These are phyloP conservation scores for Coniochaeta sp. DNA, from an alignment of 2,329 filamentous ascomycete genomes.

Conservation along the genomic window DNA sequence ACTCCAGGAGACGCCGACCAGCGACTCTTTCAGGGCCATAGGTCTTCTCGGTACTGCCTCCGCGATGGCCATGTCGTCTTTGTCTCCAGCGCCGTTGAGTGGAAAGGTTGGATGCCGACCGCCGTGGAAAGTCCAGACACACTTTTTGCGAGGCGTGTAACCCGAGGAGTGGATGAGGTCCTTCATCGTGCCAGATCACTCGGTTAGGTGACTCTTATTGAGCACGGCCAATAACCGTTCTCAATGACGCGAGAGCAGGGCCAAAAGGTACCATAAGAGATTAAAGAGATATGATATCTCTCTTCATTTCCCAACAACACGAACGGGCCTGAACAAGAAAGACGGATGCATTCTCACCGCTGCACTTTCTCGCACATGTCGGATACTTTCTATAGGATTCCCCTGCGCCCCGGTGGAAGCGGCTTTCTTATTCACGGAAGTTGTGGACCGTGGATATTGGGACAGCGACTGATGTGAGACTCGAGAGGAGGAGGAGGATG, in stretches of 20 bases:
- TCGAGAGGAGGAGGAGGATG: too few species aligned
- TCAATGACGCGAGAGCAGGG: conserved; percentile 4
- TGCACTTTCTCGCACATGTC: too few species aligned
- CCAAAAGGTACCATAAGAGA: not conserved
- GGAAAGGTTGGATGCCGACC: conserved; percentile 8
- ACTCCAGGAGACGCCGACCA: not conserved
- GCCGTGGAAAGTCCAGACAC: conserved; percentile 16
- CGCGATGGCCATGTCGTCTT: conserved; percentile 14
- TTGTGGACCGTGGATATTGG: not conserved
- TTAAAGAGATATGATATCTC: too few species aligned
- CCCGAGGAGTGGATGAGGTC: too few species aligned
- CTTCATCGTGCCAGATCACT: not conserved
- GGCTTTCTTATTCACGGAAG: too few species aligned
- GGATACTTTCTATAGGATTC: not conserved
- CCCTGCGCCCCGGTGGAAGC: not conserved
- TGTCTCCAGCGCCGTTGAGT: too few species aligned
- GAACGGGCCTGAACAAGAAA: conserved; percentile 3
- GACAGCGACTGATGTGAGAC: not conserved
- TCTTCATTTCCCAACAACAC: not conserved
- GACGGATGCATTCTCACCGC: conserved; percentile 3
- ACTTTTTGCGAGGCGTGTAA: conserved; percentile 7
- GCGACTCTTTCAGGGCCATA: not conserved
- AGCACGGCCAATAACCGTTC: conserved; percentile 2
- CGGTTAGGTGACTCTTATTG: not conserved
- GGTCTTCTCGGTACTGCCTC: not conserved